Conservation (phyloP, 2,329 filamentous ascomycete species). For the Diaporthe vexans region DNA sequence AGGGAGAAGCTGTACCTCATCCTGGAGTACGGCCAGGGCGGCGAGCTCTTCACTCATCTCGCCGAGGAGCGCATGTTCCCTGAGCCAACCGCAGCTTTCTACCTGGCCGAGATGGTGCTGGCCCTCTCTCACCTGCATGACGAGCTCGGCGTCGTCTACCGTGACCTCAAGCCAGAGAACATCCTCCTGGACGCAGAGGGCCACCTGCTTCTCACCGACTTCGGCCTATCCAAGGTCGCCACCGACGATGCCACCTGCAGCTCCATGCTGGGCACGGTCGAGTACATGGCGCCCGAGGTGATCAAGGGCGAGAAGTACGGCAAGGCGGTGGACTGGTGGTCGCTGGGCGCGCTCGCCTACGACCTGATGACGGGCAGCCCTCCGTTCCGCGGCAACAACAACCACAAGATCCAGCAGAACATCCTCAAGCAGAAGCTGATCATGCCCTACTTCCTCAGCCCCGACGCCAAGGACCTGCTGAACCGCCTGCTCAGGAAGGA, state of each 20-base stretch:
- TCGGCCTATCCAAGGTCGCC: constrained; percentile 95
- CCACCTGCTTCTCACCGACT: constrained; percentile 94
- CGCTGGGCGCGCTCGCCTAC: constrained; percentile 90
- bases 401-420: constrained; percentile 95
- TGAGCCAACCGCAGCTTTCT: constrained; percentile 91
- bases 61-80: constrained; percentile 95
- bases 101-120: constrained; percentile 98
- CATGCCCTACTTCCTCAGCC: constrained; percentile 90
- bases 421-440: constrained; percentile 93
- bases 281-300: constrained; percentile 99
- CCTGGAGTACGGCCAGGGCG: constrained; percentile 96
- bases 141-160: constrained; percentile 93
- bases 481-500: constrained; percentile 93
- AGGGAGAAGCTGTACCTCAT: constrained; percentile 98
- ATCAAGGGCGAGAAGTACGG: constrained; percentile 90
- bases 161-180: constrained; percentile 97
- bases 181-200: constrained; percentile 93
- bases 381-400: constrained; percentile 91
- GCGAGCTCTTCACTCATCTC: constrained; percentile 96
- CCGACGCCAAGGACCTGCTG: constrained; percentile 94
- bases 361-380: constrained; percentile 94
- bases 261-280: constrained; percentile 93
- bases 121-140: constrained; percentile 94
- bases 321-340: constrained; percentile 99
- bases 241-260: constrained; percentile 82